phyloP scores from a whole-genome alignment of 1,284 basidiomycete genomes.

The Cryptococcus maquisensis region DNA sequence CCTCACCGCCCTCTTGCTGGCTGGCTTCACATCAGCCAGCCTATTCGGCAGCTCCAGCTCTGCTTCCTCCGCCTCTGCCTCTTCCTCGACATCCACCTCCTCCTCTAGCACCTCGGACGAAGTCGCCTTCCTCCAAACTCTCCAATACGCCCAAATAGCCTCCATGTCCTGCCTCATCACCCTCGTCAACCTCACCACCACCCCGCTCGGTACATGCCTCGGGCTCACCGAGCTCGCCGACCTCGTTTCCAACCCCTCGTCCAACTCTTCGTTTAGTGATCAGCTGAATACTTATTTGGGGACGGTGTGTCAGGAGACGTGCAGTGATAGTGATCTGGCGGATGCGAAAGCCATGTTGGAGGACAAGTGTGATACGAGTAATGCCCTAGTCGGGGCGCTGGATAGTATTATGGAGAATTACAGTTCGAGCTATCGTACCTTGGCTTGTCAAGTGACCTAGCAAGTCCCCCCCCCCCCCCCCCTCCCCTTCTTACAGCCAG shows the following conservation, averaged over 20 bases:
- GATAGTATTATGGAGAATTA: constrained; percentile 28
- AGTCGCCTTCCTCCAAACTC: constrained; percentile 29
- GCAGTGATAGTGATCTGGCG: constrained; percentile 17
- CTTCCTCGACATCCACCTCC: background rate
- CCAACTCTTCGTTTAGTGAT: constrained; percentile 16
- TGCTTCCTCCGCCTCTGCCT: background rate
- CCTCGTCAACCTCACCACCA: constrained; percentile 36
- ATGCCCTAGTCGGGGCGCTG: constrained; percentile 18
- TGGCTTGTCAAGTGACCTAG: constrained; percentile 36
- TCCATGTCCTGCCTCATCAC: constrained; percentile 39
- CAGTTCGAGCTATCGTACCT: constrained; percentile 27
- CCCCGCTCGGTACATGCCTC: constrained; percentile 30
- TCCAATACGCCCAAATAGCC: constrained; percentile 32
- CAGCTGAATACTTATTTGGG: constrained; percentile 27
- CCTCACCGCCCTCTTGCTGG: constrained; percentile 3
- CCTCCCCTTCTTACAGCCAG: background rate
- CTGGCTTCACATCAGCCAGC: background rate
- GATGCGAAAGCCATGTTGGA: constrained; percentile 20
- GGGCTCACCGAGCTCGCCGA: constrained; percentile 21
- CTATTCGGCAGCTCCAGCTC: constrained; percentile 4
- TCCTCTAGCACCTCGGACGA: background rate
- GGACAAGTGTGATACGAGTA: constrained; percentile 13
- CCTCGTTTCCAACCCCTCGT: constrained; percentile 19
- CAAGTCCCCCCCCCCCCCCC: constrained; percentile 10
- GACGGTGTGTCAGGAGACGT: constrained; percentile 18